phyloP scores from a whole-genome alignment of 2,329 filamentous ascomycete species.

The Sporothrix luriei region DNA sequence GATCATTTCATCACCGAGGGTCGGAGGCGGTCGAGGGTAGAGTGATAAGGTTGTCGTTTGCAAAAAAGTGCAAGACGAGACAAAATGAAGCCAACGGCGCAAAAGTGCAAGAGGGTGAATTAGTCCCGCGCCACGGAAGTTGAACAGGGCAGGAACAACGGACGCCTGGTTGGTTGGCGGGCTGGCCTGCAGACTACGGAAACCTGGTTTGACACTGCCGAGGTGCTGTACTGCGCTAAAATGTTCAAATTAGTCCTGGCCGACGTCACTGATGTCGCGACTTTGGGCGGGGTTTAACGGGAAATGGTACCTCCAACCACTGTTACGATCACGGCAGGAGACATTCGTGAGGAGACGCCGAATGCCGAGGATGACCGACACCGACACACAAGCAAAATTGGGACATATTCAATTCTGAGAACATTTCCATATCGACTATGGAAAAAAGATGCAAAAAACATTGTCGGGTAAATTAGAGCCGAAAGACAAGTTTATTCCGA shows the following conservation, averaged over 20 bases:
- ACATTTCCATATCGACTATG: no score
- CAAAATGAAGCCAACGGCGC: not conserved
- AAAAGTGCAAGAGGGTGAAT: not conserved
- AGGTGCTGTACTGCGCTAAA: not conserved
- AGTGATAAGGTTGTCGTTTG: not conserved
- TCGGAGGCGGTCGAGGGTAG: not conserved
- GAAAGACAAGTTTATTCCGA: no score
- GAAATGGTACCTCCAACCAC: not conserved
- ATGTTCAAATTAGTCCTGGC: no score
- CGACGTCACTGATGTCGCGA: conserved; percentile 17
- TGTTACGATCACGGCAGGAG: not conserved
- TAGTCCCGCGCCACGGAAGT: conserved; percentile 13
- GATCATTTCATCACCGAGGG: conserved; percentile 30
- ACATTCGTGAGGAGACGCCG: conserved; percentile 19
- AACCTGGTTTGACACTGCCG: not conserved
- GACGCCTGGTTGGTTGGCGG: not conserved
- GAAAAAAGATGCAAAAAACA: not conserved
- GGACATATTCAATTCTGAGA: no score
- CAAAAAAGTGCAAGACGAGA: not conserved
- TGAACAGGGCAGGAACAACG: conserved; percentile 13
- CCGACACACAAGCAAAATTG: no score
- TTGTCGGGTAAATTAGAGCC: not conserved
- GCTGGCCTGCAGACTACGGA: no score
- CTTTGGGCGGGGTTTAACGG: conserved; percentile 30
- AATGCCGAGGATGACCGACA: conserved; percentile 27